Percentiles rank a stretch among this genome's conserved stretches.
phyloP scores from a whole-genome alignment of 345 rosid genomes.

The Acer saccharum region DNA sequence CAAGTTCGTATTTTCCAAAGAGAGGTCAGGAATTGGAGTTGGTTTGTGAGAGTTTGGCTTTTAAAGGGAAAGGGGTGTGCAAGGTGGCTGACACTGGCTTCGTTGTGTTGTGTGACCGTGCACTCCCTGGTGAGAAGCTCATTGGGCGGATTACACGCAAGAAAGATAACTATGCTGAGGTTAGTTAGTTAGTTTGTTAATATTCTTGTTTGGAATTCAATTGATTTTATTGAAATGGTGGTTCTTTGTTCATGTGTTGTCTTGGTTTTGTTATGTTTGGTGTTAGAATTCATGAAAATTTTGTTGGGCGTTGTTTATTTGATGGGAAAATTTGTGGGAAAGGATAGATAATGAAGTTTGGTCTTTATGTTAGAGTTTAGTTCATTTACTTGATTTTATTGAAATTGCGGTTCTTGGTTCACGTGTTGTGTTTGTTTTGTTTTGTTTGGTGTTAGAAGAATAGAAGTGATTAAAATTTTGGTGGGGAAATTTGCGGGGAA shows the following conservation, averaged over 20 bases:
- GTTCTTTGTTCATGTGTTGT: background rate
- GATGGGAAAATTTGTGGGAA: background rate
- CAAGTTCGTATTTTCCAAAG: slow-evolving; percentile 67
- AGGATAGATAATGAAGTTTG: background rate
- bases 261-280: background rate
- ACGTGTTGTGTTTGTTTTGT: background rate
- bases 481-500: background rate
- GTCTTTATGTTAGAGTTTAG: background rate
- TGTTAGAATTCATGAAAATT: background rate
- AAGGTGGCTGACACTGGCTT: slow-evolving; percentile 80
- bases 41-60: slow-evolving; percentile 86
- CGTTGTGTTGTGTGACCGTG: slow-evolving; percentile 85
- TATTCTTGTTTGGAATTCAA: background rate
- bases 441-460: background rate
- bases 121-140: slow-evolving; percentile 91
- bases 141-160: slow-evolving; percentile 81
- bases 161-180: slow-evolving; percentile 90
- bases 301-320: background rate
- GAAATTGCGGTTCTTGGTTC: background rate
- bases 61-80: slow-evolving; percentile 86
- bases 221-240: background rate
- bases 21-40: slow-evolving; percentile 78
- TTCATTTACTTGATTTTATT: too few species aligned
- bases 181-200: slow-evolving; percentile 18
- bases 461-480: background rate